Conservation (phyloP, 2,329 filamentous ascomycete genomes). For the Cercospora zeina region DNA sequence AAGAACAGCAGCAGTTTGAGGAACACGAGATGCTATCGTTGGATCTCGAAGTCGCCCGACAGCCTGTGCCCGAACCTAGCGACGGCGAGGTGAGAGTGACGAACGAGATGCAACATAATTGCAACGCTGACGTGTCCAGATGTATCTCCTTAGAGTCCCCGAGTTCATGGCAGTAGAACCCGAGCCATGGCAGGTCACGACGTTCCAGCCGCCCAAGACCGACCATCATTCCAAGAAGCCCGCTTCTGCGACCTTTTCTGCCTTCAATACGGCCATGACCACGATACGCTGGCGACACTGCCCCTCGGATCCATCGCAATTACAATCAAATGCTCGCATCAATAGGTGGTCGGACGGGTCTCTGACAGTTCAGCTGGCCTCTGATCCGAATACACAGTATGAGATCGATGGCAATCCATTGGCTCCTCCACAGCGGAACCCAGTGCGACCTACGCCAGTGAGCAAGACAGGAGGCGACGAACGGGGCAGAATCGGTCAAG, state of each 20-base stretch:
- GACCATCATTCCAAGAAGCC: conserved; percentile 55
- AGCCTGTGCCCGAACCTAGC: conserved; percentile 68
- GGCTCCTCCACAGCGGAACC: conserved; percentile 59
- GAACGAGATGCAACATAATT: not conserved
- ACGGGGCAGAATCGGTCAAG: conserved; percentile 31
- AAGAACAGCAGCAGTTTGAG: conserved; percentile 49
- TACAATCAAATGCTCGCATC: conserved; percentile 74
- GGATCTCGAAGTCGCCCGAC: conserved; percentile 66
- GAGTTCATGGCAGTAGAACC: conserved; percentile 71
- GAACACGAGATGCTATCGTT: conserved; percentile 55
- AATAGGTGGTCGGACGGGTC: conserved; percentile 80
- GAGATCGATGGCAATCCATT: conserved; percentile 70
- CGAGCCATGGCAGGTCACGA: conserved; percentile 64
- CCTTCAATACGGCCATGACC: conserved; percentile 65
- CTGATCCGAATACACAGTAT: conserved; percentile 67
- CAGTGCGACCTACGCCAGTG: conserved; percentile 52
- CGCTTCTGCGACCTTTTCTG: conserved; percentile 54
- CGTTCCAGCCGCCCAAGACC: conserved; percentile 64
- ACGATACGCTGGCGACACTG: conserved; percentile 71
- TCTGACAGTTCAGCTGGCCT: conserved; percentile 71
- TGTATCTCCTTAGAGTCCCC: conserved; percentile 70
- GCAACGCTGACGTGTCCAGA: conserved; percentile 45
- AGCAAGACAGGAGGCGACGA: conserved; percentile 41
- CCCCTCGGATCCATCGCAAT: conserved; percentile 61
- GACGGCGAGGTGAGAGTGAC: conserved; percentile 64